Evolutionary conservation across 805 yeast species (phyloP).

Genomic region (Wickerhamiella brachini): DNA sequence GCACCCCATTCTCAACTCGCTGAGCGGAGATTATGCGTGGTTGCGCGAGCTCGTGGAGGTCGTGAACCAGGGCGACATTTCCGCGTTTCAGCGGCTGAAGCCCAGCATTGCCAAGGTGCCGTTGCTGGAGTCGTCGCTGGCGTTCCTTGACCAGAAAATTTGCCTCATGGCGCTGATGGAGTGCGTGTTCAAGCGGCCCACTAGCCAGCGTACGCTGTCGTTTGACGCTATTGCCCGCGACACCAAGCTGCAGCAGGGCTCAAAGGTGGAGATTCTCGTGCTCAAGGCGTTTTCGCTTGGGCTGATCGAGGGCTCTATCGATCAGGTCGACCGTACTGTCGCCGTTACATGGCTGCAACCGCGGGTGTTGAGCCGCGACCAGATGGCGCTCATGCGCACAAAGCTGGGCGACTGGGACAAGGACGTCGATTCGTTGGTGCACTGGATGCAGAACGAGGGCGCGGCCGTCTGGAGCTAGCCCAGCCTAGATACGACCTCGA

Average conservation of each 20-base stretch:
- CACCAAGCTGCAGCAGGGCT: conserved; percentile 42
- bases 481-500: no score
- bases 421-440: conserved; percentile 53
- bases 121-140: conserved; percentile 40
- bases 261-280: conserved; percentile 78
- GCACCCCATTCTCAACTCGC: conserved; percentile 61
- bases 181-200: conserved; percentile 62
- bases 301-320: conserved; percentile 77
- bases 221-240: conserved; percentile 65
- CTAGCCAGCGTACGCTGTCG: conserved; percentile 57
- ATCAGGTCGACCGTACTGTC: conserved; percentile 68
- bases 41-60: conserved; percentile 53
- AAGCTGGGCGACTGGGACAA: conserved; percentile 67
- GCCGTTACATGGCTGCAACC: conserved; percentile 94
- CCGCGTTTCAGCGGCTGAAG: conserved; percentile 40
- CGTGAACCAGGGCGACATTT: conserved; percentile 67
- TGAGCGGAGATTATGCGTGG: conserved; percentile 49
- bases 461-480: conserved; percentile 46
- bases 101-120: conserved; percentile 35
- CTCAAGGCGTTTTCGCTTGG: conserved; percentile 83
- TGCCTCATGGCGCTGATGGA: conserved; percentile 87
- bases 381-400: conserved; percentile 60
- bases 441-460: conserved; percentile 47
- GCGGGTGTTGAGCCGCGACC: conserved; percentile 70
- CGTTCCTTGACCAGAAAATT: conserved; percentile 75